phyloP scores from a whole-genome alignment of 805 yeast genomes.

The Cyberlindnera samutprakarnensis region DNA sequence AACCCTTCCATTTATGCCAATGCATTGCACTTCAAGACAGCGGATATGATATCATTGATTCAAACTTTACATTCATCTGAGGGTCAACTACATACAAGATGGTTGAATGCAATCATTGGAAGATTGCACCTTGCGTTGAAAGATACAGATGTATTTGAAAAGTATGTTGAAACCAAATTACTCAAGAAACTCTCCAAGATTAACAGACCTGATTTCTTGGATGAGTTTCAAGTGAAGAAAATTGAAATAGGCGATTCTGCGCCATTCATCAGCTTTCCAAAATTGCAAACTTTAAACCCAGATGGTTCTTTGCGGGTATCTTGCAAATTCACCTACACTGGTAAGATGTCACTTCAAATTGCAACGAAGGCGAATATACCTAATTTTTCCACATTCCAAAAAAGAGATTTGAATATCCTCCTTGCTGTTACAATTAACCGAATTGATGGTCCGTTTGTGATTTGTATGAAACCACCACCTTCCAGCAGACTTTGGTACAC shows the following conservation, averaged over 20 bases:
- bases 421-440: constrained; percentile 61
- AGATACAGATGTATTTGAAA: constrained; percentile 58
- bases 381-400: constrained; percentile 64
- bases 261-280: constrained; percentile 73
- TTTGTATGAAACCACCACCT: constrained; percentile 83
- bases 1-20: constrained; percentile 64
- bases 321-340: constrained; percentile 59
- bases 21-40: constrained; percentile 63
- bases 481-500: constrained; percentile 87
- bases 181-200: constrained; percentile 70
- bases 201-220: constrained; percentile 81
- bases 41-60: constrained; percentile 65
- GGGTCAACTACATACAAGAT: constrained; percentile 74
- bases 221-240: constrained; percentile 67
- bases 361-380: constrained; percentile 68
- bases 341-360: constrained; percentile 67
- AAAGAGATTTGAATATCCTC: constrained; percentile 67
- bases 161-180: constrained; percentile 49
- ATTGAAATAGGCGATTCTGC: constrained; percentile 74
- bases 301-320: constrained; percentile 69
- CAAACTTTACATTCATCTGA: constrained; percentile 76
- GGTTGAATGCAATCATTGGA: constrained; percentile 88
- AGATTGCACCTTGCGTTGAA: constrained; percentile 73
- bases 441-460: constrained; percentile 64
- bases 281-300: constrained; percentile 59